A percentile compares a stretch with the other conserved stretches of the same genome.
Conservation (phyloP, 805 yeast species). For the Yarrowia sp. region DNA sequence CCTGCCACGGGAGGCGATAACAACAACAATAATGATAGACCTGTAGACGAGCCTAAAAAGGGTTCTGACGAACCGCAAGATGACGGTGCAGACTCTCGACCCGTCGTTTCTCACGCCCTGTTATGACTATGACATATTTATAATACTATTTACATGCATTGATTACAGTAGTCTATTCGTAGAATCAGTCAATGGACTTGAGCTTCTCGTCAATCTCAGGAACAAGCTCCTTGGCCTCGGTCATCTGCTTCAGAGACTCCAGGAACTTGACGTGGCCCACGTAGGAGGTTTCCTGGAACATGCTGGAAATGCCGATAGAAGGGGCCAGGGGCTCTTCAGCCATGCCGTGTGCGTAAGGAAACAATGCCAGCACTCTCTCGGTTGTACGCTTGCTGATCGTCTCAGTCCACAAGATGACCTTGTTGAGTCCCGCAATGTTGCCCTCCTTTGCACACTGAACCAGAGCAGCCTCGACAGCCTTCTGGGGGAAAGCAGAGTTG, state of each 20-base stretch:
- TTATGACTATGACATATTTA: constrained; percentile 24
- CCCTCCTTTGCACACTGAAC: constrained; percentile 3
- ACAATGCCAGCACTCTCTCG: background rate
- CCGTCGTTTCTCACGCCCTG: constrained; percentile 23
- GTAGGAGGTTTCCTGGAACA: constrained; percentile 6
- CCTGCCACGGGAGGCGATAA: background rate
- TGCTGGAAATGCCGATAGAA: constrained; percentile 1
- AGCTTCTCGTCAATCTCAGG: constrained; percentile 2
- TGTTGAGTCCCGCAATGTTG: constrained; percentile 11
- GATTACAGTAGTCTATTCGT: background rate
- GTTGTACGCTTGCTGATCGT: background rate
- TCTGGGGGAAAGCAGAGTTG: background rate
- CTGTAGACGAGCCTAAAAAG: constrained; percentile 19
- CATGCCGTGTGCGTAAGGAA: constrained; percentile 8
- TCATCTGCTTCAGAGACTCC: constrained; percentile 1
- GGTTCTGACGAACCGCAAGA: background rate
- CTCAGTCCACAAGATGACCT: background rate
- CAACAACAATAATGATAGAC: constrained; percentile 10
- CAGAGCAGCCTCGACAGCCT: background rate
- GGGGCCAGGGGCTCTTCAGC: constrained; percentile 3
- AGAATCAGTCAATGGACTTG: background rate
- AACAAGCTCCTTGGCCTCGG: background rate
- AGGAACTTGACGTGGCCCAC: background rate
- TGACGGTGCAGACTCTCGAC: constrained; percentile 1
- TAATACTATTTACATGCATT: constrained; percentile 25